Conservation (phyloP, 139 green algal species). For the Chlamydomonas eustigma region DNA sequence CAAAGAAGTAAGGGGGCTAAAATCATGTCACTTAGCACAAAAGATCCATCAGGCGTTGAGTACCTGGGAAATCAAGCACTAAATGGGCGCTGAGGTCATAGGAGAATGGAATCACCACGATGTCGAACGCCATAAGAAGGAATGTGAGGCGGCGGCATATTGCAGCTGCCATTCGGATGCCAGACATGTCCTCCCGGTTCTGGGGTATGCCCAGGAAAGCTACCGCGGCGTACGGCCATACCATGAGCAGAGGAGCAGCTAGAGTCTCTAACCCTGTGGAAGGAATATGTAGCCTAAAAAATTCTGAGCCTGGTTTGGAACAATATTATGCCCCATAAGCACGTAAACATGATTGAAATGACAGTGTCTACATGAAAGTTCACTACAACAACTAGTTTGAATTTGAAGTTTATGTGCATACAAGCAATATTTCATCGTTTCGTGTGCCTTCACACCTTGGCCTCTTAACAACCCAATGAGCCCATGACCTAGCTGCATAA, state of each 20-base stretch:
- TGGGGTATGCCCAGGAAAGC: neutral
- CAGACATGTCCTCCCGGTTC: neutral
- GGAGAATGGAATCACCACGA: neutral
- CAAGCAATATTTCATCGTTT: too few species aligned
- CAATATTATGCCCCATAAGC: too few species aligned
- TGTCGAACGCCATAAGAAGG: neutral
- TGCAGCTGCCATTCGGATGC: neutral
- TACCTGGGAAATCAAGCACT: neutral
- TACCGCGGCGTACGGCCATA: neutral
- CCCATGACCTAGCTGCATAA: neutral
- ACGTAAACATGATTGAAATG: too few species aligned
- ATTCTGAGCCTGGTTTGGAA: too few species aligned
- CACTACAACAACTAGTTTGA: too few species aligned
- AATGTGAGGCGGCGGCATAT: neutral
- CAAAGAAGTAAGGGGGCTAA: too few species aligned
- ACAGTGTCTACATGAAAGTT: too few species aligned
- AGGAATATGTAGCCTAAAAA: too few species aligned
- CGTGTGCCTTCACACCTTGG: neutral
- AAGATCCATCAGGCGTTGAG: too few species aligned
- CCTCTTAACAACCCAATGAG: neutral
- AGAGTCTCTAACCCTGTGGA: neutral
- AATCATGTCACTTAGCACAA: too few species aligned
- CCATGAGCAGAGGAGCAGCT: neutral
- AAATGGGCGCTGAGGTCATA: neutral
- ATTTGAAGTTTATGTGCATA: too few species aligned